Conservation (phyloP, 148 eudicot species). For the Chenopodium suecicum region DNA sequence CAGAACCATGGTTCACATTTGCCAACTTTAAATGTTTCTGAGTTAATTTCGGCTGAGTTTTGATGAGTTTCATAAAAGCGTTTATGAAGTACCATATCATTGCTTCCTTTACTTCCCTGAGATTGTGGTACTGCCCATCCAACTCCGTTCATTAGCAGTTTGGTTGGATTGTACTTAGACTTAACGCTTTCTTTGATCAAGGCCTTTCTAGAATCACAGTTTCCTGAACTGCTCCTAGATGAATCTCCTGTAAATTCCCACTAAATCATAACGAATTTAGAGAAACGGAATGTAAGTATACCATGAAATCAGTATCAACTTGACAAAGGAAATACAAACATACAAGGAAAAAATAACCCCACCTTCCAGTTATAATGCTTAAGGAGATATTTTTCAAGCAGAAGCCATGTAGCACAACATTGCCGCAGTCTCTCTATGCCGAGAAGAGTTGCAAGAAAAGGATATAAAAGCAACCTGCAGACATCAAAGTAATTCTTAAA, state of each 20-base stretch:
- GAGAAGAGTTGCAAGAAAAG: conserved; percentile 88
- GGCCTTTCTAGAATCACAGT: conserved; percentile 37
- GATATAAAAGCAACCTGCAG: conserved; percentile 82
- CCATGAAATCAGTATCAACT: conserved; percentile 1
- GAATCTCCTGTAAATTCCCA: conserved; percentile 80
- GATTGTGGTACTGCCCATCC: conserved; percentile 97
- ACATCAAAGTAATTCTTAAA: conserved; percentile 21
- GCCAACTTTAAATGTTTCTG: conserved; percentile 41
- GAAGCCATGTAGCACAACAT: conserved; percentile 95
- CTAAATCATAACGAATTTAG: conserved; percentile 48
- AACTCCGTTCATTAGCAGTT: conserved; percentile 73
- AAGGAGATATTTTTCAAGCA: conserved; percentile 86
- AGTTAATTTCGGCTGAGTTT: conserved; percentile 35
- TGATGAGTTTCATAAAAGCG: conserved; percentile 41
- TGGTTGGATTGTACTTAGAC: conserved; percentile 58
- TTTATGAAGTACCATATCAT: conserved; percentile 48
- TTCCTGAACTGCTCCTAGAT: conserved; percentile 47
- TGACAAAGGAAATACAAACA: conserved; percentile 19
- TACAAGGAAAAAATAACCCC: conserved; percentile 5
- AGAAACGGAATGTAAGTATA: conserved; percentile 10
- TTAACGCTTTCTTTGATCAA: conserved; percentile 41
- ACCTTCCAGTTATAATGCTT: conserved; percentile 88
- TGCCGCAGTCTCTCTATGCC: conserved; percentile 96
- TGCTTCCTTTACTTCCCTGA: conserved; percentile 53
- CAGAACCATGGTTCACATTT: conserved; percentile 90